These are phyloP conservation scores for Ceratocystis albifundus DNA, from an alignment of 2,329 filamentous ascomycete species.

Conservation along the genomic window DNA sequence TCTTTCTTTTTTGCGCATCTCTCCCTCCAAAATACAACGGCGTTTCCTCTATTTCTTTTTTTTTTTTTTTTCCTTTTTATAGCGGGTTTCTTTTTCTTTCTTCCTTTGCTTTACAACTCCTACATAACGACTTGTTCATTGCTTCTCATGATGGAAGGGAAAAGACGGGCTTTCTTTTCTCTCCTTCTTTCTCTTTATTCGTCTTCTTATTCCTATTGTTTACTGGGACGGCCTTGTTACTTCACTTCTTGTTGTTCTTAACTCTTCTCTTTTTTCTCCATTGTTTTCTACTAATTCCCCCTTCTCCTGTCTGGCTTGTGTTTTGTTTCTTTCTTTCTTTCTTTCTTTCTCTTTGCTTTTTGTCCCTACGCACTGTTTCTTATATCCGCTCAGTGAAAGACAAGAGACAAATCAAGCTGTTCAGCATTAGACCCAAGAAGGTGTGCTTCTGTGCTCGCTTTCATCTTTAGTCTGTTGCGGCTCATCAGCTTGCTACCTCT, in stretches of 20 bases:
- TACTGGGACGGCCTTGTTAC: background rate
- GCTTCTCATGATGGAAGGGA: slow-evolving; percentile 4
- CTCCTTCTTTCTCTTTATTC: background rate
- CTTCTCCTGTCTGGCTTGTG: background rate
- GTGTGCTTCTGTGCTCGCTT: background rate
- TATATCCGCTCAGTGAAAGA: slow-evolving; percentile 2
- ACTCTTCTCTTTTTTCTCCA: background rate
- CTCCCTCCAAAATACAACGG: background rate
- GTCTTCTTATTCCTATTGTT: background rate
- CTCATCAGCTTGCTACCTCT: background rate
- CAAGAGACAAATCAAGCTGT: background rate
- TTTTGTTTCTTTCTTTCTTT: background rate
- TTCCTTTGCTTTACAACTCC: slow-evolving; percentile 2
- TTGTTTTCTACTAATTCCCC: background rate
- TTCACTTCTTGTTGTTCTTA: background rate
- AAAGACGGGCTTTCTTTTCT: background rate
- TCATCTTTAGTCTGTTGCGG: background rate
- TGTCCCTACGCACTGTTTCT: background rate
- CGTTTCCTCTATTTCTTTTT: slow-evolving; percentile 5
- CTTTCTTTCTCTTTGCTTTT: too few species aligned
- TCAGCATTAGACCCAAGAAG: background rate
- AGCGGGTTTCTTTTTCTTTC: slow-evolving; percentile 1
- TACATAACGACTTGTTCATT: background rate
- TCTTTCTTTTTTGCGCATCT: background rate
- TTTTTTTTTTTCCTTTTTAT: slow-evolving; percentile 6